Evolutionary conservation across 2,329 filamentous ascomycete genomes (phyloP).

Genomic region (Botrytis fabae): DNA sequence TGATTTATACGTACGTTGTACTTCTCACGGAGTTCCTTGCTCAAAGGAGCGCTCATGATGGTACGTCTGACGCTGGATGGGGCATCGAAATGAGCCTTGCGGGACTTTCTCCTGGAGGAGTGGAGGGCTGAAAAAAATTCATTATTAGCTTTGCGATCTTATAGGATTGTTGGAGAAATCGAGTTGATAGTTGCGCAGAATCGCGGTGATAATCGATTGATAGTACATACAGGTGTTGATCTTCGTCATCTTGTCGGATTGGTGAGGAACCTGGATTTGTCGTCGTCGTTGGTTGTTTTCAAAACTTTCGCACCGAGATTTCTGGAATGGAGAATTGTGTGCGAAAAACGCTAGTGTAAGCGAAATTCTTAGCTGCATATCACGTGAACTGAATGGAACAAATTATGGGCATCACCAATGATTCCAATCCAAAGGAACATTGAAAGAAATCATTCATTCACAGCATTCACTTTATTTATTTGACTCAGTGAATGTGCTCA

Average conservation of each 20-base stretch:
- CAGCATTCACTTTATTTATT: neutral
- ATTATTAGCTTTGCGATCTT: constrained; percentile 23
- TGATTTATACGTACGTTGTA: constrained; percentile 74
- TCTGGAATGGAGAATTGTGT: constrained; percentile 17
- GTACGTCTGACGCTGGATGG: constrained; percentile 90
- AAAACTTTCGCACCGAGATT: neutral
- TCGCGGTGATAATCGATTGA: constrained; percentile 5
- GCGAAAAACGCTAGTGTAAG: constrained; percentile 20
- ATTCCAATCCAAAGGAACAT: no score
- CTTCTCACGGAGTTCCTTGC: constrained; percentile 98
- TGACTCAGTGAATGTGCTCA: no score
- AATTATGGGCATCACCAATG: neutral
- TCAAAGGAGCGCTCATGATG: constrained; percentile 95
- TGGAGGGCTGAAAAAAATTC: constrained; percentile 53
- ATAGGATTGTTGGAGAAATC: neutral
- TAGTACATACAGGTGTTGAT: constrained; percentile 58
- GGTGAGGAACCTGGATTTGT: constrained; percentile 23
- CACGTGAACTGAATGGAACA: neutral
- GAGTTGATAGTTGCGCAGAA: neutral
- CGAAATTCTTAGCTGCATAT: neutral
- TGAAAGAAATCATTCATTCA: neutral
- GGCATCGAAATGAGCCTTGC: constrained; percentile 96
- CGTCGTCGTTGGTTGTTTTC: constrained; percentile 22
- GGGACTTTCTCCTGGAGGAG: constrained; percentile 96
- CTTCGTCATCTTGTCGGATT: constrained; percentile 65